phyloP scores from a whole-genome alignment of 805 yeast genomes.

The Candida hungchunana region DNA sequence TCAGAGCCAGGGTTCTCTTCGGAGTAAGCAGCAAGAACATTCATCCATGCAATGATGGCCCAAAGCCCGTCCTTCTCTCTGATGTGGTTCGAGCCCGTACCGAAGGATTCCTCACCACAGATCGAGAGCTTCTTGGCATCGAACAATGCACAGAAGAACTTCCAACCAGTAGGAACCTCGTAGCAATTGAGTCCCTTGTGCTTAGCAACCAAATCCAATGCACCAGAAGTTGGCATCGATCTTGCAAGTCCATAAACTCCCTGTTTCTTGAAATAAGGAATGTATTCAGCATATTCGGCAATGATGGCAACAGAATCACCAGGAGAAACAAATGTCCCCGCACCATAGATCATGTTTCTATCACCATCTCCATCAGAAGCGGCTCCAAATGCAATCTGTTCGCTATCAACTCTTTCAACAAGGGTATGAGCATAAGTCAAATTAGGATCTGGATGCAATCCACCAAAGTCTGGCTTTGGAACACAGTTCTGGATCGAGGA shows the following conservation, averaged over 20 bases:
- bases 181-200: conserved; percentile 68
- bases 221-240: conserved; percentile 96
- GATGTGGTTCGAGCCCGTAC: conserved; percentile 96
- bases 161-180: conserved; percentile 99
- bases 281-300: conserved; percentile 85
- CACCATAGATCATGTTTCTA: conserved; percentile 97
- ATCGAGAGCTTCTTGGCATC: conserved; percentile 91
- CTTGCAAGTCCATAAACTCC: conserved; percentile 94
- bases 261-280: conserved; percentile 84
- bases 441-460: conserved; percentile 97
- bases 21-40: conserved; percentile 83
- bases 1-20: conserved; percentile 48
- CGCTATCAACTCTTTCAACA: conserved; percentile 80
- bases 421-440: conserved; percentile 87
- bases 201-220: conserved; percentile 87
- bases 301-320: conserved; percentile 98
- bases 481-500: conserved; percentile 70
- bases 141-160: conserved; percentile 92
- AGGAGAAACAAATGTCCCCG: conserved; percentile 91
- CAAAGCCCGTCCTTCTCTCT: conserved; percentile 97
- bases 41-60: conserved; percentile 98
- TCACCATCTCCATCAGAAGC: conserved; percentile 99
- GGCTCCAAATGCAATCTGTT: conserved; percentile 88
- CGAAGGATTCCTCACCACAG: conserved; percentile 98
- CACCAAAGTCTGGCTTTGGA: conserved; percentile 92